Conservation (phyloP, 257 asterid species). For the Gardenia jasminoides region DNA sequence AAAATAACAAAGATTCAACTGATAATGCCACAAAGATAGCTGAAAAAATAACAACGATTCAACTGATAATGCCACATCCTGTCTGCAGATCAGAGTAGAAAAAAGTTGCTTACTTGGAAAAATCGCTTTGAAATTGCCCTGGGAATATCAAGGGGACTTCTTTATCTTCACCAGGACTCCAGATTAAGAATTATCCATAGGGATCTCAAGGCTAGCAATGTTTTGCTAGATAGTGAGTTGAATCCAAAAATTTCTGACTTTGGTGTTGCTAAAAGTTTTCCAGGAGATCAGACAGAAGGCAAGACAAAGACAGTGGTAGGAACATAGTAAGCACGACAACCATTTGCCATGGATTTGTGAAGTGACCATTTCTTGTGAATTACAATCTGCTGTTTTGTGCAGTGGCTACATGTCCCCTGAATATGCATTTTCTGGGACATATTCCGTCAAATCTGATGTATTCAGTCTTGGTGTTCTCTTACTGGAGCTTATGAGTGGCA, state of each 20-base stretch:
- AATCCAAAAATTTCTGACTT: slow-evolving; percentile 29
- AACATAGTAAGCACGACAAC: slow-evolving; percentile 23
- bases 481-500: slow-evolving; percentile 22
- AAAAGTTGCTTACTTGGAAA: slow-evolving; percentile 19
- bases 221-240: slow-evolving; percentile 22
- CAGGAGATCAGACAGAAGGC: slow-evolving; percentile 21
- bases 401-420: slow-evolving; percentile 30
- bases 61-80: background rate
- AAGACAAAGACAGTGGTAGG: slow-evolving; percentile 24
- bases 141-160: slow-evolving; percentile 35
- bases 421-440: slow-evolving; percentile 22
- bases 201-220: slow-evolving; percentile 32
- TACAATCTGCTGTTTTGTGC: slow-evolving; percentile 5
- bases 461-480: slow-evolving; percentile 30
- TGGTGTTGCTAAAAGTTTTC: slow-evolving; percentile 22
- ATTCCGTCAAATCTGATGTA: slow-evolving; percentile 28
- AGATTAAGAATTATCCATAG: slow-evolving; percentile 24
- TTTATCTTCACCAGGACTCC: slow-evolving; percentile 35
- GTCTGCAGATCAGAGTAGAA: slow-evolving; percentile 20
- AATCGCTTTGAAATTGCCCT: slow-evolving; percentile 23
- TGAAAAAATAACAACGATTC: too few species aligned
- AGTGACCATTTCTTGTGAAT: background rate
- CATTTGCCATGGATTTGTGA: background rate
- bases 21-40: too few species aligned
- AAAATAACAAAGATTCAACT: too few species aligned